Conservation (phyloP, 176 grass and related monocot genomes). For the Oryza glaberrima region DNA sequence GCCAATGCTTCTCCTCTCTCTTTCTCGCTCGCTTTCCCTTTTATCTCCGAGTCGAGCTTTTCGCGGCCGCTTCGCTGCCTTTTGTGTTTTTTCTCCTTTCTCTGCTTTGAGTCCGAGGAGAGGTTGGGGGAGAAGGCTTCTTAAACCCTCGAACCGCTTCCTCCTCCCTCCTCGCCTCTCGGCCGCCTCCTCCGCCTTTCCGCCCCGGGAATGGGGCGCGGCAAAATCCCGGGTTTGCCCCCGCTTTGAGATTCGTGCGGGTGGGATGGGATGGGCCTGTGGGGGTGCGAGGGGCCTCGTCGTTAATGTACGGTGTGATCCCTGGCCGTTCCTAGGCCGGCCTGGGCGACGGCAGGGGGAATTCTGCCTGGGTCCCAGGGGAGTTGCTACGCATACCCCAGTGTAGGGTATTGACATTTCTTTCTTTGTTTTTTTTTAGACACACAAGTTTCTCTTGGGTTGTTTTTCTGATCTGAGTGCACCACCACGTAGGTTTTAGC, state of each 20-base stretch:
- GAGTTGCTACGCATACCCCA: neutral
- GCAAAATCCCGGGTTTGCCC: slow-evolving; percentile 15
- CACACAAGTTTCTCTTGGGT: neutral
- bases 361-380: neutral
- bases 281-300: neutral
- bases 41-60: neutral
- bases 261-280: neutral
- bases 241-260: slow-evolving; percentile 31
- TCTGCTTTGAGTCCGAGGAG: neutral
- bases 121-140: slow-evolving; percentile 1
- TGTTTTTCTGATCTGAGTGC: neutral
- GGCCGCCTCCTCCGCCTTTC: neutral
- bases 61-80: neutral
- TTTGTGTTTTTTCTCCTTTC: neutral
- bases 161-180: neutral
- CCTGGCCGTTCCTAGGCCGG: neutral
- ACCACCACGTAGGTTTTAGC: too few species aligned
- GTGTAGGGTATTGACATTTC: too few species aligned
- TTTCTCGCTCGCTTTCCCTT: neutral
- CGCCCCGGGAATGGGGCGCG: neutral
- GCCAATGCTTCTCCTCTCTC: neutral
- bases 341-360: too few species aligned
- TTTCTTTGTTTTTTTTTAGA: neutral
- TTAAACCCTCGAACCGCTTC: slow-evolving; percentile 47
- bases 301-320: neutral